A percentile compares a stretch with the other conserved stretches of the same genome.
Evolutionary conservation across 1,139 yeast species (phyloP).

Genomic region (Debaryomycetaceae sp.): DNA sequence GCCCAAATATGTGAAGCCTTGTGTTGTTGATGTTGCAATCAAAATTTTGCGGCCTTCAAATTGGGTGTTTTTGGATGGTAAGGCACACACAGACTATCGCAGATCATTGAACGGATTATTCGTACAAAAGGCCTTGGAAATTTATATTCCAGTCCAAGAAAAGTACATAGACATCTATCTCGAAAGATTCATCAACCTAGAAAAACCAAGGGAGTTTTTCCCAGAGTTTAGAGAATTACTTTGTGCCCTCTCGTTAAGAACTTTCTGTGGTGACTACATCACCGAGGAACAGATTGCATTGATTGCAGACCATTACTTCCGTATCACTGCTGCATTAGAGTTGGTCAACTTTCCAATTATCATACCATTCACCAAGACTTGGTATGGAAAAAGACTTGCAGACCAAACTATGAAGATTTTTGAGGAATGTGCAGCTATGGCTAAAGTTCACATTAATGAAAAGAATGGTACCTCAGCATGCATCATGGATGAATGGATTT

Average conservation of each 20-base stretch:
- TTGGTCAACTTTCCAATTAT: conserved; percentile 96
- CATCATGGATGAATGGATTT: conserved; percentile 94
- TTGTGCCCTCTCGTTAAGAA: conserved; percentile 89
- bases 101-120: conserved; percentile 86
- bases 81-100: conserved; percentile 91
- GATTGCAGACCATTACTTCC: conserved; percentile 88
- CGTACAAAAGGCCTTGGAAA: conserved; percentile 76
- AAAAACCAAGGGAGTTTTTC: conserved; percentile 73
- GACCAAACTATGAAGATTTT: conserved; percentile 92
- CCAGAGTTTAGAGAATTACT: conserved; percentile 91
- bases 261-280: conserved; percentile 94
- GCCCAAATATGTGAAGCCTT: conserved; percentile 88
- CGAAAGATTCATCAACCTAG: conserved; percentile 56
- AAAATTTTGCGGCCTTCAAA: conserved; percentile 91
- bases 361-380: conserved; percentile 90
- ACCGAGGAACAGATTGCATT: conserved; percentile 82
- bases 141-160: conserved; percentile 83
- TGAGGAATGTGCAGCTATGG: conserved; percentile 80
- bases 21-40: conserved; percentile 95
- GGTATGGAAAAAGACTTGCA: conserved; percentile 95
- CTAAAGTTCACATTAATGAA: conserved; percentile 70
- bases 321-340: conserved; percentile 92
- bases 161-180: conserved; percentile 77
- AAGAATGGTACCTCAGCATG: conserved; percentile 79
- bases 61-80: conserved; percentile 98